These are phyloP conservation scores for Stephania yunnanensis DNA, from an alignment of 164 flowering plant genomes.

Conservation along the genomic window DNA sequence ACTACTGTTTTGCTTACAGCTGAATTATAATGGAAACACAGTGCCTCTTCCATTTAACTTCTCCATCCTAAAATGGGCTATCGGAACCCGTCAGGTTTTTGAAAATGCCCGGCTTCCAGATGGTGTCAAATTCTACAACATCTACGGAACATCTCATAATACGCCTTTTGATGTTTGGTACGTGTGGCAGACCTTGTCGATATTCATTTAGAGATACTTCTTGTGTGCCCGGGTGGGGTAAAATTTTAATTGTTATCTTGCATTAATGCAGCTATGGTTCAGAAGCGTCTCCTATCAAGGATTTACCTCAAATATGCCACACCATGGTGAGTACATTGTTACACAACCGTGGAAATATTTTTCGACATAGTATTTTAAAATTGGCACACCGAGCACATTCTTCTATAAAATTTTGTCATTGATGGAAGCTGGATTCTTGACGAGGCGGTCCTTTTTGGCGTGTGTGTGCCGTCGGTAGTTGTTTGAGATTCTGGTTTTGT, in stretches of 20 bases:
- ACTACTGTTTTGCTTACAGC: constrained; percentile 30
- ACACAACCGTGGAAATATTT: background rate
- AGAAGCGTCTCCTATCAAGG: constrained; percentile 58
- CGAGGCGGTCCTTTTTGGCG: background rate
- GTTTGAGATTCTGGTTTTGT: background rate
- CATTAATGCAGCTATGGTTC: constrained; percentile 66
- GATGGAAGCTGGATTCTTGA: background rate
- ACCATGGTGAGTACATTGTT: constrained; percentile 41
- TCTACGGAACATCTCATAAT: constrained; percentile 71
- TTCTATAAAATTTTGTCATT: background rate
- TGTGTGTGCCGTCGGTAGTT: background rate
- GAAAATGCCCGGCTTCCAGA: constrained; percentile 57
- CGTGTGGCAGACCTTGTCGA: constrained; percentile 15
- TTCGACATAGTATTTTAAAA: background rate
- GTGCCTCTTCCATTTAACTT: constrained; percentile 73
- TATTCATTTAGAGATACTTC: background rate
- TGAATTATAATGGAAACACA: constrained; percentile 47
- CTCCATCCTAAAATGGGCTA: constrained; percentile 65
- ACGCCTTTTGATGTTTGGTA: constrained; percentile 92
- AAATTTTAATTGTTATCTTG: background rate
- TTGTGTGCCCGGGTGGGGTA: too few relatives aligned
- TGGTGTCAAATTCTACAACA: constrained; percentile 69
- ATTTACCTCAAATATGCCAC: constrained; percentile 67
- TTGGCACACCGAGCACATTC: background rate
- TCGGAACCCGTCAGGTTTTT: constrained; percentile 61